Conservation (phyloP, 2,329 filamentous ascomycete genomes). For the Chaetomium olivaceum region DNA sequence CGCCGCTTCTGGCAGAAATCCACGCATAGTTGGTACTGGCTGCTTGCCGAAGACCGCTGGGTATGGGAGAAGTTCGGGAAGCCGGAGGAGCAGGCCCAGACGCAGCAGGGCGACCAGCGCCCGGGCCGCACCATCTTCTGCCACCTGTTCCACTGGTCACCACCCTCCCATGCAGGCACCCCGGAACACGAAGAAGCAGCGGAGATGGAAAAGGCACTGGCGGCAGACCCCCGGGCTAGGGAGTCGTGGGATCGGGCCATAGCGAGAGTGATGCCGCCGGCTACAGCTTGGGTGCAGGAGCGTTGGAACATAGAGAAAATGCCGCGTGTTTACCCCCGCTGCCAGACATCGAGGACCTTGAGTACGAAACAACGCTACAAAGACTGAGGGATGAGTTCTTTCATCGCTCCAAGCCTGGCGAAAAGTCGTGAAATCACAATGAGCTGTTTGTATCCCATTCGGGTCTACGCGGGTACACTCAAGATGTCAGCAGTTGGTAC, state of each 20-base stretch:
- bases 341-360: not conserved
- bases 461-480: too few relatives aligned
- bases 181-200: conserved; percentile 22
- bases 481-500: not conserved
- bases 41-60: not conserved
- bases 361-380: not conserved
- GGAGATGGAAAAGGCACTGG: not conserved
- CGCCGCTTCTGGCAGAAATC: not conserved
- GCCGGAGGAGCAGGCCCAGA: not conserved
- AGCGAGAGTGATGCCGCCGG: conserved; percentile 29
- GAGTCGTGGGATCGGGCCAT: conserved; percentile 24
- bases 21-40: not conserved
- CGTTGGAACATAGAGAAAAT: conserved; percentile 44
- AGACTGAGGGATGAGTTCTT: not conserved
- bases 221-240: conserved; percentile 23
- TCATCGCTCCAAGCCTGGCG: not conserved
- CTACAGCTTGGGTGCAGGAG: conserved; percentile 30
- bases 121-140: not conserved
- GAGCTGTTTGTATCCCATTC: too few relatives aligned
- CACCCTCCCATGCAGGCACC: not conserved
- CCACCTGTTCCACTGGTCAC: not conserved
- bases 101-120: not conserved
- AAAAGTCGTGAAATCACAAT: not conserved
- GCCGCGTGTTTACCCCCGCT: not conserved
- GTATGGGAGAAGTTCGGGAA: not conserved